Conservation (phyloP, 352 stramenopile species). For the Pilasporangium apinafurcum region DNA sequence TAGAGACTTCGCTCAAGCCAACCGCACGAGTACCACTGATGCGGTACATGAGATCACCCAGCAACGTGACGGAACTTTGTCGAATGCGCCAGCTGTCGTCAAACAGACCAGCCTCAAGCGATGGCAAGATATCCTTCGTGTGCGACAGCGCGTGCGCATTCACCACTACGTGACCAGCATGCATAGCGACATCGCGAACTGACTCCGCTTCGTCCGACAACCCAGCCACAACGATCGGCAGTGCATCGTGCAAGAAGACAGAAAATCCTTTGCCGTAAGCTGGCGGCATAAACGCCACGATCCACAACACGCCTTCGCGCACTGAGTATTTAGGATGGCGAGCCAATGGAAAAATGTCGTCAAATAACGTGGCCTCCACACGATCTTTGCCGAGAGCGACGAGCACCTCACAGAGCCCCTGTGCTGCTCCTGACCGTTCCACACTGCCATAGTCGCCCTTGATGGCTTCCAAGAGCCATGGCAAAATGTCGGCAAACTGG, state of each 20-base stretch:
- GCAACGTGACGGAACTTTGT: constrained; percentile 94
- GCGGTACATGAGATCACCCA: constrained; percentile 95
- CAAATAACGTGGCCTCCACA: constrained; percentile 68
- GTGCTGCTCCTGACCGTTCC: constrained; percentile 96
- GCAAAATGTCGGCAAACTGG: constrained; percentile 94
- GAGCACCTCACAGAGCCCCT: constrained; percentile 97
- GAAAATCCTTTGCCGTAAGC: constrained; percentile 92
- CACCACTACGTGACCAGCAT: constrained; percentile 97
- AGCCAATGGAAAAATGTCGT: constrained; percentile 94
- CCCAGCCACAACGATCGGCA: constrained; percentile 96
- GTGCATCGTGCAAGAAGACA: constrained; percentile 89
- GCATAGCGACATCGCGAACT: constrained; percentile 96
- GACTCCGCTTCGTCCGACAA: constrained; percentile 98
- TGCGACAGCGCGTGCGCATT: constrained; percentile 95
- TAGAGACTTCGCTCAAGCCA: constrained; percentile 40
- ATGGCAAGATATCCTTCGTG: constrained; percentile 96
- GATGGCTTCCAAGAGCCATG: constrained; percentile 96
- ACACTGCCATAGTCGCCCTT: constrained; percentile 93
- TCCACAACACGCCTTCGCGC: constrained; percentile 98
- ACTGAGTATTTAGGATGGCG: constrained; percentile 93
- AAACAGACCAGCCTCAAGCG: constrained; percentile 94
- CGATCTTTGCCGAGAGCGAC: constrained; percentile 78
- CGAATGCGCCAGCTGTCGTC: constrained; percentile 99
- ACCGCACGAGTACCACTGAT: constrained; percentile 96
- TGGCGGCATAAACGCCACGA: constrained; percentile 98